Percentiles rank a stretch among this genome's conserved stretches.
phyloP scores from a whole-genome alignment of 116 monocot species.

The Zostera marina region DNA sequence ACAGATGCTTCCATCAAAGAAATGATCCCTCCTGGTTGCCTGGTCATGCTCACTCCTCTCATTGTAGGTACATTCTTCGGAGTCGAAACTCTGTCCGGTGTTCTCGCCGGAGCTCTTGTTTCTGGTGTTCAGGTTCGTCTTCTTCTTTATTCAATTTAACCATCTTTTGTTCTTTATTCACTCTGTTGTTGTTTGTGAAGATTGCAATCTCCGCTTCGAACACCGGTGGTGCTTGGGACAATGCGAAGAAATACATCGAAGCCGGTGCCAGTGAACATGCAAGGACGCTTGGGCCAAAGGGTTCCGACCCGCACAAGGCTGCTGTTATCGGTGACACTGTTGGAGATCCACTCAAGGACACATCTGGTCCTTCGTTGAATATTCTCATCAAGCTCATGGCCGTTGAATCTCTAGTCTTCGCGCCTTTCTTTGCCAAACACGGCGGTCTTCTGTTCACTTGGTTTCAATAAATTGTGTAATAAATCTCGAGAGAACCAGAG shows the following conservation, averaged over 20 bases:
- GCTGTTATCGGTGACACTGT: conserved; percentile 22
- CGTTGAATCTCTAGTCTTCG: conserved; percentile 15
- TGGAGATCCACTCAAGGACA: conserved; percentile 18
- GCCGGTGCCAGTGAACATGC: conserved; percentile 68
- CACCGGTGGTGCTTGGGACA: conserved; percentile 88
- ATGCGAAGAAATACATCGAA: conserved; percentile 23
- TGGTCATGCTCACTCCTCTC: conserved; percentile 18
- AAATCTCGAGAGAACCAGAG: too few relatives aligned
- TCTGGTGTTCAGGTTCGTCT: conserved; percentile 11
- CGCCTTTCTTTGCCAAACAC: conserved; percentile 15
- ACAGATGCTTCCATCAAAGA: conserved; percentile 14
- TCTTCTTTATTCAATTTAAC: neutral
- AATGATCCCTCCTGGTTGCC: conserved; percentile 15
- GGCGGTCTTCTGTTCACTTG: conserved; percentile 13
- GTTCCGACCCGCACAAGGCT: conserved; percentile 73
- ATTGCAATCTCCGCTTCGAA: conserved; percentile 16
- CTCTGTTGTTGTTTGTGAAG: neutral
- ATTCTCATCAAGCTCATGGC: conserved; percentile 21
- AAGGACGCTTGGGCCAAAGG: conserved; percentile 55
- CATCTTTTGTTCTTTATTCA: neutral
- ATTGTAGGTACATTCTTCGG: conserved; percentile 13
- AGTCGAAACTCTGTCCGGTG: conserved; percentile 11
- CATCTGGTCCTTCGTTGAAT: conserved; percentile 15
- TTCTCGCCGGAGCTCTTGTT: conserved; percentile 13
- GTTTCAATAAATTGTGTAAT: conserved; percentile 5